phyloP scores from a whole-genome alignment of 2,329 filamentous ascomycete genomes.

The Trichoderma koningii region DNA sequence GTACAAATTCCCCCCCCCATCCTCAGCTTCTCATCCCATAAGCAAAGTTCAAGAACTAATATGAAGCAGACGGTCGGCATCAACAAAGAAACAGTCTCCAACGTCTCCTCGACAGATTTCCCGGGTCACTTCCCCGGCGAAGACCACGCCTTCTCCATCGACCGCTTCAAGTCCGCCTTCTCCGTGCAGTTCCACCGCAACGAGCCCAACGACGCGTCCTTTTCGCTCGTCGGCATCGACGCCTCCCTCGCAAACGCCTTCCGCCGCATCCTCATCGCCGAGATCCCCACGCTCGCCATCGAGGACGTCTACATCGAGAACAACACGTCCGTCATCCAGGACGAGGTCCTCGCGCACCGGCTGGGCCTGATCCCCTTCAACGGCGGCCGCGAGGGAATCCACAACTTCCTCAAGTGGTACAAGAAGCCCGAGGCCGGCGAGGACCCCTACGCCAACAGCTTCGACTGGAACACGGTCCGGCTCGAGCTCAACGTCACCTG shows the following conservation, averaged over 20 bases:
- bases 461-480: conserved; percentile 85
- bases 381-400: conserved; percentile 73
- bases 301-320: conserved; percentile 92
- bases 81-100: conserved; percentile 85
- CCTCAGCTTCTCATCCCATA: background rate
- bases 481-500: conserved; percentile 78
- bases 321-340: conserved; percentile 97
- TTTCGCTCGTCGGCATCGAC: conserved; percentile 90
- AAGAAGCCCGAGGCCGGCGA: conserved; percentile 67
- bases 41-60: no score
- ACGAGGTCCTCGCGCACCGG: conserved; percentile 90
- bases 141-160: conserved; percentile 76
- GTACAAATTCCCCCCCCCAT: conserved; percentile 42
- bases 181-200: conserved; percentile 83
- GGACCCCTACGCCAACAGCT: conserved; percentile 60
- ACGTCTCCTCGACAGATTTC: conserved; percentile 88
- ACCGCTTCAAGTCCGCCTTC: conserved; percentile 71
- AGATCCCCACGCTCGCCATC: conserved; percentile 92
- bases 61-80: conserved; percentile 86
- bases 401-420: conserved; percentile 78
- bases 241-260: conserved; percentile 95
- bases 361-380: conserved; percentile 89
- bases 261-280: conserved; percentile 90
- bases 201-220: conserved; percentile 73
- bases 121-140: conserved; percentile 89